Evolutionary conservation across 768 basidiomycete species (phyloP).

Genomic region (Suillus hirtellus): DNA sequence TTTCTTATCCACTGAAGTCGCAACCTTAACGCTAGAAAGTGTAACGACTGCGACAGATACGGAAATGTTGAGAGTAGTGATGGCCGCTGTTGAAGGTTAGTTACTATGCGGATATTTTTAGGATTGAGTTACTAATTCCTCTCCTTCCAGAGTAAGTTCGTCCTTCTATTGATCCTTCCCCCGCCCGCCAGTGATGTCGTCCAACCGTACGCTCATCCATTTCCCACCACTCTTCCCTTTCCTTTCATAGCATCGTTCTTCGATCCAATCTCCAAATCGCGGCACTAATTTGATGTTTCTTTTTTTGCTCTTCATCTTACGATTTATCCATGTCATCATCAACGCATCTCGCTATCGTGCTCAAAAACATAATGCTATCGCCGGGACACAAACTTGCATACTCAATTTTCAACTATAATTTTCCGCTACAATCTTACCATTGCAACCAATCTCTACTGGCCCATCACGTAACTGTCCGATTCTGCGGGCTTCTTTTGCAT

Average conservation of each 20-base stretch:
- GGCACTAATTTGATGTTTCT: constrained; percentile 31
- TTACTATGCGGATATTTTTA: constrained; percentile 19
- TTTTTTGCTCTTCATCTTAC: constrained; percentile 22
- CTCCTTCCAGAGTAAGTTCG: constrained; percentile 63
- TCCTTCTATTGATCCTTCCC: constrained; percentile 27
- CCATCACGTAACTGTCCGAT: constrained; percentile 26
- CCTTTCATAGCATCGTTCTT: constrained; percentile 35
- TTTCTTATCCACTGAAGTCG: constrained; percentile 12
- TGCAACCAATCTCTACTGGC: constrained; percentile 4
- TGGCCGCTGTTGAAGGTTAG: constrained; percentile 95
- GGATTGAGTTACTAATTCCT: constrained; percentile 16
- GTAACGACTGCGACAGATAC: constrained; percentile 92
- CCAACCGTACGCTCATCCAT: constrained; percentile 30
- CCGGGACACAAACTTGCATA: constrained; percentile 8
- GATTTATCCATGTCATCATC: constrained; percentile 13
- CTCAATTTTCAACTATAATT: not conserved
- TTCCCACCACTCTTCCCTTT: constrained; percentile 20
- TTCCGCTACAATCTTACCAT: constrained; percentile 6
- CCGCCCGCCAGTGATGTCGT: constrained; percentile 23
- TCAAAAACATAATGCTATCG: constrained; percentile 13
- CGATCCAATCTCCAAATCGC: constrained; percentile 38
- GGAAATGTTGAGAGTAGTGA: constrained; percentile 83
- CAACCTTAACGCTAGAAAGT: constrained; percentile 38
- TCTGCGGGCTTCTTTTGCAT: constrained; percentile 10
- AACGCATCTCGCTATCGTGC: constrained; percentile 13